Conservation (phyloP, 768 basidiomycete species). For the Mycena filopes region DNA sequence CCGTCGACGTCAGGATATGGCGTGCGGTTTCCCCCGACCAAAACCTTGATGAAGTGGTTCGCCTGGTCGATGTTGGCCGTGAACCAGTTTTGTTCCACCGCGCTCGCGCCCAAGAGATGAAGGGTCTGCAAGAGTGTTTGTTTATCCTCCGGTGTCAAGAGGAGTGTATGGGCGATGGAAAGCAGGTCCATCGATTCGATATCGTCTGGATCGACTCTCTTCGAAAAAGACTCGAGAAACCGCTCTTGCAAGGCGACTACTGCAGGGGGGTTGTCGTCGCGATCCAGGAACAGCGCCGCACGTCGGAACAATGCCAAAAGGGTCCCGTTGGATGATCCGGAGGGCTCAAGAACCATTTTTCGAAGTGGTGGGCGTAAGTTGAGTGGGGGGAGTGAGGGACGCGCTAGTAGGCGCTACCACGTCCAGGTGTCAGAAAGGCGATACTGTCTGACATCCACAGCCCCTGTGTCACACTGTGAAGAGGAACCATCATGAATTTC, state of each 20-base stretch:
- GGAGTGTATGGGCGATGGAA: neutral
- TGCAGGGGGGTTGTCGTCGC: neutral
- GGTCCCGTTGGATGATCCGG: too few relatives aligned
- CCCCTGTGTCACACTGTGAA: too few relatives aligned
- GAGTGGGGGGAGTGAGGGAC: too few relatives aligned
- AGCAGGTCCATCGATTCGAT: neutral
- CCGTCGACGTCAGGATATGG: neutral
- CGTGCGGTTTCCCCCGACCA: neutral
- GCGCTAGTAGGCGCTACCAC: too few relatives aligned
- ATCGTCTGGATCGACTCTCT: neutral
- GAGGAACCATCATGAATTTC: too few relatives aligned
- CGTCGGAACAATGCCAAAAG: neutral
- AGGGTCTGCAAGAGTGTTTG: neutral
- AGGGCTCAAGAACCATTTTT: too few relatives aligned
- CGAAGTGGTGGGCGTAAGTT: too few relatives aligned
- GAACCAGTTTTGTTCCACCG: neutral
- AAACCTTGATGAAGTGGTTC: slow-evolving; percentile 7
- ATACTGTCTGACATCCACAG: too few relatives aligned
- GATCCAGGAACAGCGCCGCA: neutral
- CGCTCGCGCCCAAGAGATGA: neutral
- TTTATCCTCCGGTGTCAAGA: neutral
- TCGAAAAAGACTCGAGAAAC: neutral
- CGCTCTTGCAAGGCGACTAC: neutral
- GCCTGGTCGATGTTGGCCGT: neutral
- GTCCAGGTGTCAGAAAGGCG: too few relatives aligned